phyloP scores from a whole-genome alignment of 129 eudicot genomes.

The Artemisia argyi region DNA sequence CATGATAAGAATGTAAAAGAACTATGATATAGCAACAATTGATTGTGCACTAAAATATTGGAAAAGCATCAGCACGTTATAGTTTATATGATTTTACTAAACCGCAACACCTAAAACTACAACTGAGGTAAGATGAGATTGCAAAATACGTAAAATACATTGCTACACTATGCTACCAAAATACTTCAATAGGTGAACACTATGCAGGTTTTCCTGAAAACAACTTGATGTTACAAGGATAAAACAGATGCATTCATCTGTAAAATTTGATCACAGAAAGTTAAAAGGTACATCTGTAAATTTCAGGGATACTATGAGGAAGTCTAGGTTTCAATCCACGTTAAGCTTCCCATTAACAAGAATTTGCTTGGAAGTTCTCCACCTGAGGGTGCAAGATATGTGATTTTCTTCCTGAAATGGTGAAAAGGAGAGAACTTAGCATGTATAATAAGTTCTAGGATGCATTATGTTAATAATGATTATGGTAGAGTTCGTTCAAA shows the following conservation, averaged over 20 bases:
- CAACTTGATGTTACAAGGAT: not conserved
- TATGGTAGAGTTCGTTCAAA: constrained; percentile 27
- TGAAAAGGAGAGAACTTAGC: not conserved
- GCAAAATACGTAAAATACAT: not conserved
- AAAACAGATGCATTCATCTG: constrained; percentile 8
- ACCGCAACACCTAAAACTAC: constrained; percentile 1
- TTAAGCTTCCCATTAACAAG: constrained; percentile 69
- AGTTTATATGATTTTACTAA: not conserved
- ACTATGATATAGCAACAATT: too few relatives aligned
- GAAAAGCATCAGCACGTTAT: not conserved
- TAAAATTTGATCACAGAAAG: not conserved
- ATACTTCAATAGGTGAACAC: not conserved
- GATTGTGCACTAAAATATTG: not conserved
- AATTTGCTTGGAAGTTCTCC: constrained; percentile 86
- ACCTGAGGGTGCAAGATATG: constrained; percentile 89
- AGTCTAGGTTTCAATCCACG: constrained; percentile 72
- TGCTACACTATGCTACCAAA: constrained; percentile 12
- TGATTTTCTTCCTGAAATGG: constrained; percentile 71
- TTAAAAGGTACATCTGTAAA: constrained; percentile 4
- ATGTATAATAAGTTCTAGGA: not conserved
- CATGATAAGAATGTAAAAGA: too few relatives aligned
- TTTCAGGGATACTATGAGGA: not conserved
- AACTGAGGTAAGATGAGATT: not conserved
- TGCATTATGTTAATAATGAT: constrained; percentile 5
- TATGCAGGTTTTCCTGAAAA: not conserved